Evolutionary conservation across 306 rosid genomes (phyloP).

Genomic region (Cucumis melo): DNA sequence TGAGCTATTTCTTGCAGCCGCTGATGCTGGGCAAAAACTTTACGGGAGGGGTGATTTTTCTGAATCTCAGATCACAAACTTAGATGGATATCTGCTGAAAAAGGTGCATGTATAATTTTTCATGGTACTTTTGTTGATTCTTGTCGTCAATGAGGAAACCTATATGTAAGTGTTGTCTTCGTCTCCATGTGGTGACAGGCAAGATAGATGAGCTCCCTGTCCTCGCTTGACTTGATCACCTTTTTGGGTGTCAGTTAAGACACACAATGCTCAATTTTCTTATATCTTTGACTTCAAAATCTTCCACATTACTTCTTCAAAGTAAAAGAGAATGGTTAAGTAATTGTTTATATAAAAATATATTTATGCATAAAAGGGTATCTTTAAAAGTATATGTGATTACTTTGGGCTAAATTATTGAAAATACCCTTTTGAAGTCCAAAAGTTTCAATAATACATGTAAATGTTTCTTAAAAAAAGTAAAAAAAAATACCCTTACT

Average conservation of each 20-base stretch:
- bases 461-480: too few relatives aligned
- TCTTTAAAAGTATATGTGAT: neutral
- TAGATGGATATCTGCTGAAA: constrained; percentile 59
- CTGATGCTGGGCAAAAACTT: constrained; percentile 69
- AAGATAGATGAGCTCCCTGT: neutral
- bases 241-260: neutral
- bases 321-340: neutral
- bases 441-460: too few relatives aligned
- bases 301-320: neutral
- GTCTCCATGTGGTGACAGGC: neutral
- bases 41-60: constrained; percentile 71
- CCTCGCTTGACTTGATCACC: neutral
- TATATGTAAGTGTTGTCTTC: neutral
- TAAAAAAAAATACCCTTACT: too few relatives aligned
- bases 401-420: too few relatives aligned
- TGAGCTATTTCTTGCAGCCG: constrained; percentile 46
- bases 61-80: constrained; percentile 43
- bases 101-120: constrained; percentile 31
- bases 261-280: neutral
- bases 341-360: neutral
- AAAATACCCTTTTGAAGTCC: too few relatives aligned
- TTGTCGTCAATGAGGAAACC: neutral
- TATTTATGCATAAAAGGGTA: neutral
- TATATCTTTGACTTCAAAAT: neutral
- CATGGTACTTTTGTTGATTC: neutral